Percentiles rank a stretch among this genome's conserved stretches.
phyloP scores from a whole-genome alignment of 2,329 filamentous ascomycete genomes.

The Fusarium sp. region DNA sequence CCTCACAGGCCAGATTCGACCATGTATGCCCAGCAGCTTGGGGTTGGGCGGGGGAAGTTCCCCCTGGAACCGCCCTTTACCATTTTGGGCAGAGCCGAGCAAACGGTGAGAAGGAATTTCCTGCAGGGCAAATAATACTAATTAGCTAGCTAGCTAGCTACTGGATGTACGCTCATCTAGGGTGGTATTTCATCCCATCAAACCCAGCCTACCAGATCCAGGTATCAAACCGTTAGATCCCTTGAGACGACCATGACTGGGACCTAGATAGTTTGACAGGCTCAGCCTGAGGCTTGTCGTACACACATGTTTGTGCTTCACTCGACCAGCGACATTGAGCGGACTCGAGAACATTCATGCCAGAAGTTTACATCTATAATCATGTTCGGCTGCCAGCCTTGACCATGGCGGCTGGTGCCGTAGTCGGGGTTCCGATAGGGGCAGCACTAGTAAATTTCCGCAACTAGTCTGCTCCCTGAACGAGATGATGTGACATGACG shows the following conservation, averaged over 20 bases:
- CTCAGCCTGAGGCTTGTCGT: not conserved
- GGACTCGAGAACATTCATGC: not conserved
- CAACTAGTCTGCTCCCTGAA: conserved; percentile 30
- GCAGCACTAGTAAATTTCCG: conserved; percentile 40
- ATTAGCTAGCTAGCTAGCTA: conserved; percentile 13
- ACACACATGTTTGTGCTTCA: not conserved
- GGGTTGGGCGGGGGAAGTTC: conserved; percentile 27
- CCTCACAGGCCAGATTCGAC: conserved; percentile 34
- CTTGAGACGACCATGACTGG: conserved; percentile 2
- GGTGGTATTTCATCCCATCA: conserved; percentile 39
- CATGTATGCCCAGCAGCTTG: conserved; percentile 29
- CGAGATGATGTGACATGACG: conserved; percentile 43
- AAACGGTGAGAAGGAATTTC: conserved; percentile 25
- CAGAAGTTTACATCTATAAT: not conserved
- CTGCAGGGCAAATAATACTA: conserved; percentile 14
- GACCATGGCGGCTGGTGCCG: conserved; percentile 33
- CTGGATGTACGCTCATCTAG: conserved; percentile 32
- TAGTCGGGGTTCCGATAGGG: conserved; percentile 28
- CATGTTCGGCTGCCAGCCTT: conserved; percentile 25
- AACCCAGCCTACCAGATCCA: conserved; percentile 24
- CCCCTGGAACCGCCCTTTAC: conserved; percentile 27
- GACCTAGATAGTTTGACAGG: not conserved
- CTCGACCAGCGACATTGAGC: not conserved
- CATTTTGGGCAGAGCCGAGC: conserved; percentile 30
- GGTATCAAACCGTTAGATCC: not conserved